These are phyloP conservation scores for Thalassiosira ordinaria DNA, from an alignment of 352 stramenopile species.

Conservation along the genomic window DNA sequence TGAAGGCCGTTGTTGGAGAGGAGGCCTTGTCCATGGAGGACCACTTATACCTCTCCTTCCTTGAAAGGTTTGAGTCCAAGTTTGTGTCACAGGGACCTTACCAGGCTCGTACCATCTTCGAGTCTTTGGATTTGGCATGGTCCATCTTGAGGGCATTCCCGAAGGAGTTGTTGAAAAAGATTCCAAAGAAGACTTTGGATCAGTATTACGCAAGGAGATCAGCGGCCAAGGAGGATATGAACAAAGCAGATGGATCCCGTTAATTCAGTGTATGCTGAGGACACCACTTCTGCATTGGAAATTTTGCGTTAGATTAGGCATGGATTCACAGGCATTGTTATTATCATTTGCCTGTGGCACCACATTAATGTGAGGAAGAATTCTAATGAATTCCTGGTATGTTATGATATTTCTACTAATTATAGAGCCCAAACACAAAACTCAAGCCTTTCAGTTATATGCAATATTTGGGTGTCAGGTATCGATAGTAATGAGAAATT, in stretches of 20 bases:
- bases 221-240: constrained; percentile 89
- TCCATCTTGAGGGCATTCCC: constrained; percentile 98
- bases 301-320: too few relatives aligned
- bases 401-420: too few relatives aligned
- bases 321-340: too few relatives aligned
- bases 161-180: constrained; percentile 99
- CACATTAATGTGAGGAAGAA: too few relatives aligned
- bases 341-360: too few relatives aligned
- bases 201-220: constrained; percentile 95
- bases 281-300: too few relatives aligned
- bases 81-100: constrained; percentile 98
- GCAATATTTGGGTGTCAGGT: too few relatives aligned
- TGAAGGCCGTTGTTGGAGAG: constrained; percentile 99
- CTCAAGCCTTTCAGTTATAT: too few relatives aligned
- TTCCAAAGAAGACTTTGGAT: constrained; percentile 98
- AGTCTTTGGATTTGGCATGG: constrained; percentile 98
- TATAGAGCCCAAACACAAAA: too few relatives aligned
- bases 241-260: constrained; percentile 57
- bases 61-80: constrained; percentile 98
- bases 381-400: too few relatives aligned
- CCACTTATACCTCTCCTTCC: constrained; percentile 99
- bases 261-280: constrained; percentile 5
- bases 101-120: constrained; percentile 97
- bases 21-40: constrained; percentile 99
- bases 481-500: too few relatives aligned